Evolutionary conservation across 2,329 filamentous ascomycete genomes (phyloP), one percentile per base, ranked within the genome.

Genomic region (Podosphaera fusca): DNA sequence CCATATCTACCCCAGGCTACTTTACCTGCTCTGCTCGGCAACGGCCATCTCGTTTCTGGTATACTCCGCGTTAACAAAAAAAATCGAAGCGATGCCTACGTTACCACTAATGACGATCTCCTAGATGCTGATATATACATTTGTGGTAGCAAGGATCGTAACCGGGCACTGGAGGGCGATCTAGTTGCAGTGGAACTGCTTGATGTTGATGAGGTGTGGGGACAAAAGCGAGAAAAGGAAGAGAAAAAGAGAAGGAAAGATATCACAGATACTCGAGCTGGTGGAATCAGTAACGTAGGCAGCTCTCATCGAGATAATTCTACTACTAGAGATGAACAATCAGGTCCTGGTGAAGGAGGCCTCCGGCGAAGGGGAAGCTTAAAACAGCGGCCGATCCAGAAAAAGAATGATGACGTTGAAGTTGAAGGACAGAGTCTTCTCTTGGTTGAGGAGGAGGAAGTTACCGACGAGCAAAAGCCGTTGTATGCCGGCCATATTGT

Each of bases 231-330:
- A 58, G 92, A 98, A 70, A 98, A 98, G 70, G 92, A 98, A 72
- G 92, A 98, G 70, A 98, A 98, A 79, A 98, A 98, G 80, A 98
- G 96, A 75, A 86, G 92, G 70, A 98, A 98, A 76, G 92, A 98
- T 67, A 94, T 95, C 59, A 94, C 88, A 38, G 92, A 96, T 68
- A 89, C 87, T 59, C 82, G 90, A 62, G 80, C 80, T 56, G 83
- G 83, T 62, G 86, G 81, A 65, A 84, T 84, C 61, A 81, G 81
- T 60, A 85, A 85, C 60, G 80, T 81, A 61, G 80, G 73, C 72
- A 73, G 67, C 68, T 78, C 71, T 69, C 68, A 68, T 57, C 66
- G 66, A 36, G 67, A 68, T 50, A 78, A 84, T 67, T 77, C 78
- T 61, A 71, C 73, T 47, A 80, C 77, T 63, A 78, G 77, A 59